These are phyloP conservation scores for Caloboletus firmus DNA, from an alignment of 1,284 basidiomycete genomes.

Conservation along the genomic window DNA sequence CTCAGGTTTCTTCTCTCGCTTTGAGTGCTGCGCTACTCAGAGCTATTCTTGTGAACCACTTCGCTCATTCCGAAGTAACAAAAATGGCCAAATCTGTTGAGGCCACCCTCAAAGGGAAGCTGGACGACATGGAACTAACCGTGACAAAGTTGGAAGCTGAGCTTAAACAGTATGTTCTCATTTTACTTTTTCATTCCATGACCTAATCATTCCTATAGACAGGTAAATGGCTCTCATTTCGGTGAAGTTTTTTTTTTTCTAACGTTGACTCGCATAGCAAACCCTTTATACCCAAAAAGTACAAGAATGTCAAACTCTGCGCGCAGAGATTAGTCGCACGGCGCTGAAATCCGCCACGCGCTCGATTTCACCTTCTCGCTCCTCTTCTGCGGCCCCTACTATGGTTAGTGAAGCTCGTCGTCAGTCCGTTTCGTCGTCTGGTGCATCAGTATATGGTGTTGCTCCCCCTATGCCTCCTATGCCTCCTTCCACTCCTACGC, in stretches of 20 bases:
- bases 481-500: conserved; percentile 37
- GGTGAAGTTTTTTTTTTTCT: conserved; percentile 6
- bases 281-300: conserved; percentile 62
- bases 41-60: conserved; percentile 77
- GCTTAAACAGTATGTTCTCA: conserved; percentile 59
- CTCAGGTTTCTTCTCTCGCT: conserved; percentile 61
- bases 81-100: conserved; percentile 63
- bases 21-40: conserved; percentile 68
- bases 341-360: conserved; percentile 46
- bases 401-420: conserved; percentile 27
- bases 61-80: conserved; percentile 70
- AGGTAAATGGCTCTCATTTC: conserved; percentile 21
- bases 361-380: conserved; percentile 32
- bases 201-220: conserved; percentile 33
- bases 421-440: conserved; percentile 38
- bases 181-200: conserved; percentile 15
- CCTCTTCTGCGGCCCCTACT: conserved; percentile 29
- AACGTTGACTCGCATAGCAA: conserved; percentile 43
- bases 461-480: conserved; percentile 34
- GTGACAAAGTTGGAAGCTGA: conserved; percentile 64
- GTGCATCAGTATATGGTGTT: conserved; percentile 35
- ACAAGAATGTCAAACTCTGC: conserved; percentile 66
- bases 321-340: conserved; percentile 57
- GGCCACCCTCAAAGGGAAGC: conserved; percentile 55
- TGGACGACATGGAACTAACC: conserved; percentile 61